Conservation (phyloP, 1,139 yeast species). For the Suhomyces choctaworum region DNA sequence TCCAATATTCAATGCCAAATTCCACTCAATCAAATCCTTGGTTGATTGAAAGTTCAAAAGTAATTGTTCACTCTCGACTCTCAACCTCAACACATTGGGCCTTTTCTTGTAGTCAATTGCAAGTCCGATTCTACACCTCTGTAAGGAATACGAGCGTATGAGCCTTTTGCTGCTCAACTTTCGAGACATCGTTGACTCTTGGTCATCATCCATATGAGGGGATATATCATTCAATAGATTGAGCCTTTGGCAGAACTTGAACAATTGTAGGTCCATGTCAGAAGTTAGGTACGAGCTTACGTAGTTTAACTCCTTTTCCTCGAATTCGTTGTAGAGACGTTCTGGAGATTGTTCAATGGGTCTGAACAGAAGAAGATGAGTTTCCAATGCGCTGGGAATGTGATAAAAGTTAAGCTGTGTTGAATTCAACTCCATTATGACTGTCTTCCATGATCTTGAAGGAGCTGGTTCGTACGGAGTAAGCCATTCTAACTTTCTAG, state of each 20-base stretch:
- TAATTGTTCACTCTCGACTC: conserved; percentile 71
- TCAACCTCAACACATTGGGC: conserved; percentile 56
- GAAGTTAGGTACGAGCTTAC: conserved; percentile 32
- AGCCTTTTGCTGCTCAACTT: conserved; percentile 11
- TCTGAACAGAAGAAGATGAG: conserved; percentile 26
- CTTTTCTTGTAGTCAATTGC: conserved; percentile 69
- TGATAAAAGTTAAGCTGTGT: conserved; percentile 69
- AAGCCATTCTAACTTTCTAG: conserved; percentile 64
- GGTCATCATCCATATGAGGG: conserved; percentile 9
- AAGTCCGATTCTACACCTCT: conserved; percentile 66
- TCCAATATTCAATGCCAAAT: conserved; percentile 57
- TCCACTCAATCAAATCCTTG: conserved; percentile 67
- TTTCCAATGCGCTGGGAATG: conserved; percentile 38
- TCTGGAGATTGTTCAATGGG: conserved; percentile 15
- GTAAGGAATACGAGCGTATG: conserved; percentile 59
- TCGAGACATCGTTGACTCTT: conserved; percentile 5
- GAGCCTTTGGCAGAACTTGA: conserved; percentile 32
- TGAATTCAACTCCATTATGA: conserved; percentile 66
- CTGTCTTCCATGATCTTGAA: conserved; percentile 61
- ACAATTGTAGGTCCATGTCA: conserved; percentile 41
- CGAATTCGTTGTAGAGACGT: conserved; percentile 18
- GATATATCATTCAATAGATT: conserved; percentile 14
- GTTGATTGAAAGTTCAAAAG: conserved; percentile 54
- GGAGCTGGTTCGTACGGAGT: conserved; percentile 66
- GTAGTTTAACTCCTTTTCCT: conserved; percentile 14